These are phyloP conservation scores for Trametes sanguinea DNA, from an alignment of 768 basidiomycete genomes.

Conservation along the genomic window DNA sequence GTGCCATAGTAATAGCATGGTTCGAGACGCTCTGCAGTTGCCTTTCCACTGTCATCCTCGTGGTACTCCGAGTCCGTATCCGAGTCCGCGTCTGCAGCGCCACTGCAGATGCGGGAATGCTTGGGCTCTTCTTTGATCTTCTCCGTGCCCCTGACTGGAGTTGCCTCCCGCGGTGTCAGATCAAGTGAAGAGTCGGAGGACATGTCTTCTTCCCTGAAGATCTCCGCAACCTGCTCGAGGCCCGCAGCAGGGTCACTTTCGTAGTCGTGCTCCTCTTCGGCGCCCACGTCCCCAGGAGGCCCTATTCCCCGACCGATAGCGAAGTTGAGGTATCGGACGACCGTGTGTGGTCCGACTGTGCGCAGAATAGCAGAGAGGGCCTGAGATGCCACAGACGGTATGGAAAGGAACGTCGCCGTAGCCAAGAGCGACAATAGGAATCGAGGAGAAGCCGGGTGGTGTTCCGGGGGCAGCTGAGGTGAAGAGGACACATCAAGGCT, in stretches of 20 bases:
- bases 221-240: slow-evolving; percentile 64
- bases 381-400: slow-evolving; percentile 73
- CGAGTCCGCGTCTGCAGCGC: neutral
- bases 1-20: slow-evolving; percentile 77
- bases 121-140: slow-evolving; percentile 4
- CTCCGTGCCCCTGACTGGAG: neutral
- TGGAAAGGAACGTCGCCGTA: slow-evolving; percentile 82
- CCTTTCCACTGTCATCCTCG: slow-evolving; percentile 10
- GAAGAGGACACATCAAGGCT: slow-evolving; percentile 26
- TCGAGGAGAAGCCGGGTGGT: slow-evolving; percentile 77
- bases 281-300: slow-evolving; percentile 28
- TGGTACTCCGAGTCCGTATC: slow-evolving; percentile 13
- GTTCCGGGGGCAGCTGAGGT: slow-evolving; percentile 44
- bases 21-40: slow-evolving; percentile 9
- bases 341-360: slow-evolving; percentile 79
- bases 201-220: slow-evolving; percentile 40
- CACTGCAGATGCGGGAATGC: slow-evolving; percentile 14
- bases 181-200: slow-evolving; percentile 5
- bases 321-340: slow-evolving; percentile 76
- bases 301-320: slow-evolving; percentile 73
- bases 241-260: slow-evolving; percentile 69
- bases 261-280: slow-evolving; percentile 5
- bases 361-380: slow-evolving; percentile 68
- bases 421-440: slow-evolving; percentile 87
- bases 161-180: neutral